These are phyloP conservation scores for Carex scoparia DNA, from an alignment of 176 grass and related monocot species.

Conservation along the genomic window DNA sequence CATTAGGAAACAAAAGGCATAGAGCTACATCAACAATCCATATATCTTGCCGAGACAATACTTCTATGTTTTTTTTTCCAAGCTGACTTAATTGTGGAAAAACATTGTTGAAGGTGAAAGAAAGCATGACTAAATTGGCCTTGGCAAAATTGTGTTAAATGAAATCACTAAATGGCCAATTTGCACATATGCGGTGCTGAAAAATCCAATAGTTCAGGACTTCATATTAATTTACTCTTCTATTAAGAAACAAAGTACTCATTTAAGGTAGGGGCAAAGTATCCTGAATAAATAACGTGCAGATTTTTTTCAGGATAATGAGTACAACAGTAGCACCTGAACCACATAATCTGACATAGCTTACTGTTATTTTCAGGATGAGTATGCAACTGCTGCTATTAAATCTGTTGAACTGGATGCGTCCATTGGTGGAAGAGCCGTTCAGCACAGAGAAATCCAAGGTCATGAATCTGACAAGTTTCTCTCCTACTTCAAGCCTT, in stretches of 20 bases:
- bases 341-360: conserved; percentile 1
- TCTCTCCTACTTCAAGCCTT: conserved; percentile 49
- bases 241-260: not conserved
- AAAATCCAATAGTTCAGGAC: not conserved
- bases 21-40: too few species aligned
- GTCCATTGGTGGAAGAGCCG: conserved; percentile 35
- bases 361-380: conserved; percentile 35
- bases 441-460: conserved; percentile 51
- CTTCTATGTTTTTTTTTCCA: not conserved
- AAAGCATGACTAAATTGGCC: not conserved
- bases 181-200: not conserved
- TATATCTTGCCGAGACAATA: not conserved
- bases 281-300: not conserved
- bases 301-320: not conserved
- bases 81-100: not conserved
- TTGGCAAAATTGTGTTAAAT: not conserved
- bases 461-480: conserved; percentile 50
- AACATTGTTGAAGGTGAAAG: not conserved
- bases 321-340: not conserved
- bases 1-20: too few species aligned
- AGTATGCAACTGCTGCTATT: conserved; percentile 44
- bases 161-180: not conserved
- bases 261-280: not conserved
- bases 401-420: conserved; percentile 45
- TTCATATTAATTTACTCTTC: not conserved